Conservation (phyloP, 2,329 filamentous ascomycete genomes). For the Venturia asperata region DNA sequence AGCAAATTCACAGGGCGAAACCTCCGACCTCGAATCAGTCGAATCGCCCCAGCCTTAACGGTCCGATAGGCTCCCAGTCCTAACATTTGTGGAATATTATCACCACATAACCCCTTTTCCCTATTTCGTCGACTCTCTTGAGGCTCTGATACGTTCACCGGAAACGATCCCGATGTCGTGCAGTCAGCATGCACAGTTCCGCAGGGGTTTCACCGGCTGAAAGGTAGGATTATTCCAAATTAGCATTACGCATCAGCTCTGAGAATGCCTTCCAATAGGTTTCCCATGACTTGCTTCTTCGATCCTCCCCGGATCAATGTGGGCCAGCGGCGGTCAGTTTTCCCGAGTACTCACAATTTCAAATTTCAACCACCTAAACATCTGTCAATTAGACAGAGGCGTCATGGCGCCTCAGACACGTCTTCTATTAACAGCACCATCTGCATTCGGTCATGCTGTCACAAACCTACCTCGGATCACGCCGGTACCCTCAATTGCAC, state of each 20-base stretch:
- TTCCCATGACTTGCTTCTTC: not conserved
- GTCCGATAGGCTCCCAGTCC: not conserved
- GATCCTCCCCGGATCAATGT: no score
- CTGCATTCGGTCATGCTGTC: not conserved
- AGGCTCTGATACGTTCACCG: not conserved
- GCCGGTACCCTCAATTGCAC: not conserved
- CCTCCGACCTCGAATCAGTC: no score
- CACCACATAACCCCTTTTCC: no score
- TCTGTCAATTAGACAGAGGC: not conserved
- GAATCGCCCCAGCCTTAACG: not conserved
- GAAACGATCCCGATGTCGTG: not conserved
- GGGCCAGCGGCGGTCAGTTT: not conserved
- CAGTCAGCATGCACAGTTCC: not conserved
- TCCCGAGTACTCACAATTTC: not conserved
- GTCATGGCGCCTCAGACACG: not conserved
- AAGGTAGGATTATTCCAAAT: not conserved
- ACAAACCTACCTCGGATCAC: not conserved
- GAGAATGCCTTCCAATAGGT: not conserved
- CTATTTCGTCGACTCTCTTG: not conserved
- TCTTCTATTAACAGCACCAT: not conserved
- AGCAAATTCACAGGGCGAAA: no score
- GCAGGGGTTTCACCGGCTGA: not conserved
- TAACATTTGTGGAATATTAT: not conserved
- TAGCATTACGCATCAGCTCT: not conserved
- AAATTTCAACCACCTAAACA: not conserved